Evolutionary conservation across 768 basidiomycete genomes (phyloP).

Genomic region (Hydnum rufescens): DNA sequence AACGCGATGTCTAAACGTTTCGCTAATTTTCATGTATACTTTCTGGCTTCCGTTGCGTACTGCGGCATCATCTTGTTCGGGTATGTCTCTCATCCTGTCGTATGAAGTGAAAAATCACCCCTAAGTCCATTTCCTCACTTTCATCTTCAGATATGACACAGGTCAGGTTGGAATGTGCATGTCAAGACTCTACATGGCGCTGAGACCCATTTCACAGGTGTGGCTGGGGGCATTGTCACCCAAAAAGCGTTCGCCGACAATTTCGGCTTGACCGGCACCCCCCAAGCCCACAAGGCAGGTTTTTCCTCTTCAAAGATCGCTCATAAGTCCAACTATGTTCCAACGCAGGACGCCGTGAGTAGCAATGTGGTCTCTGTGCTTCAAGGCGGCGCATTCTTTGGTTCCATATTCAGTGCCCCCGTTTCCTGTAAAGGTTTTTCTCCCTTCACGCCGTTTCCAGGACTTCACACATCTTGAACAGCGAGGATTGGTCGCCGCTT

Average conservation of each 20-base stretch:
- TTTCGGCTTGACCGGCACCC: slow-evolving; percentile 33
- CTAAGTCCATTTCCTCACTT: neutral
- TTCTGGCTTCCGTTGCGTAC: slow-evolving; percentile 53
- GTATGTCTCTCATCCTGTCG: slow-evolving; percentile 27
- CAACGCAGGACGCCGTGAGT: slow-evolving; percentile 30
- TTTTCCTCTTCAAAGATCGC: neutral
- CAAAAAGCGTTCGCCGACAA: slow-evolving; percentile 37
- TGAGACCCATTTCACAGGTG: slow-evolving; percentile 27
- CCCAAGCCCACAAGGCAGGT: slow-evolving; percentile 16
- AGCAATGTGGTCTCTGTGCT: slow-evolving; percentile 76
- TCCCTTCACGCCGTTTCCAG: neutral
- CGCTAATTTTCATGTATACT: slow-evolving; percentile 48
- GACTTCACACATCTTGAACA: slow-evolving; percentile 13
- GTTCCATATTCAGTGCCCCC: slow-evolving; percentile 54
- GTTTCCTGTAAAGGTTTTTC: slow-evolving; percentile 32
- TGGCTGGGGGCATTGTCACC: slow-evolving; percentile 49
- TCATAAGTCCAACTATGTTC: neutral
- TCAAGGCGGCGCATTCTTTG: slow-evolving; percentile 78
- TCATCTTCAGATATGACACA: neutral
- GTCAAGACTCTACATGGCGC: neutral
- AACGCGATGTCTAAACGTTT: too few relatives aligned
- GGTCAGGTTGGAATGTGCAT: slow-evolving; percentile 6
- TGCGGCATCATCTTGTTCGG: slow-evolving; percentile 73
- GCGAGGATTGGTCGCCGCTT: slow-evolving; percentile 44
- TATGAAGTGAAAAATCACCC: neutral